Evolutionary conservation across 2,329 filamentous ascomycete genomes (phyloP).

Genomic region (Cyclaneusma minus): DNA sequence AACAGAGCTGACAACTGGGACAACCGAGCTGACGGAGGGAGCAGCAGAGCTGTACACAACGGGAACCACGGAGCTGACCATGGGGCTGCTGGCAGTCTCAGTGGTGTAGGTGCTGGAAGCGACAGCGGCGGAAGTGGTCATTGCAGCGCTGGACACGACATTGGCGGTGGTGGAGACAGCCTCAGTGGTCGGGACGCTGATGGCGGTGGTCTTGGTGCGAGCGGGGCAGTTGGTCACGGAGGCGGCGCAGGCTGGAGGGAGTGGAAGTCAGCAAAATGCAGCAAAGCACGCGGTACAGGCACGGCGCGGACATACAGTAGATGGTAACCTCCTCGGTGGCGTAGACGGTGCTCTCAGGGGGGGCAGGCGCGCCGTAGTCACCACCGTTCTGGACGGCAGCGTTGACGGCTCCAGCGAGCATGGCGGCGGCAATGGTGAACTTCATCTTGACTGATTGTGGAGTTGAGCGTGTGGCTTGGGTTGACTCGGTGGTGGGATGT

Average conservation of each 20-base stretch:
- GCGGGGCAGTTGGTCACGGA: slow-evolving; percentile 3
- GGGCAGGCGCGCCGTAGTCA: slow-evolving; percentile 3
- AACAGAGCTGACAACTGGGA: slow-evolving; percentile 20
- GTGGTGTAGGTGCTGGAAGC: slow-evolving; percentile 4
- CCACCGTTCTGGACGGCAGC: no score
- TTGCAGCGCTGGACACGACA: slow-evolving; percentile 5
- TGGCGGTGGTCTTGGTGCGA: slow-evolving; percentile 11
- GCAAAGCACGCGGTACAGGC: no score
- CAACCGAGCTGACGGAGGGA: slow-evolving; percentile 20
- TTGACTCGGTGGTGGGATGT: slow-evolving; percentile 4
- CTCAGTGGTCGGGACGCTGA: slow-evolving; percentile 10
- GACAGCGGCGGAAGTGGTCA: slow-evolving; percentile 8
- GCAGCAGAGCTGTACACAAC: slow-evolving; percentile 22
- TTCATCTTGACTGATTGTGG: slow-evolving; percentile 21
- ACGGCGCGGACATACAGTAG: slow-evolving; percentile 21
- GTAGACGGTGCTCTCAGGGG: slow-evolving; percentile 27
- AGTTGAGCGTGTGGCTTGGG: slow-evolving; percentile 4
- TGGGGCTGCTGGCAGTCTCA: slow-evolving; percentile 1
- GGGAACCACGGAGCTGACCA: no score
- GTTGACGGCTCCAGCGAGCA: slow-evolving; percentile 18
- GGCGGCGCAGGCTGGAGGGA: slow-evolving; percentile 8
- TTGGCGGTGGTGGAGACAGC: slow-evolving; percentile 10
- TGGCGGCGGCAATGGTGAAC: slow-evolving; percentile 19
- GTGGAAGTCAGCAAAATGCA: slow-evolving; percentile 9
- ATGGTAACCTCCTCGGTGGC: slow-evolving; percentile 34